A percentile compares a stretch with the other conserved stretches of the same genome.
phyloP scores from a whole-genome alignment of 2,329 filamentous ascomycete species.

The Acrocalymma vagum region DNA sequence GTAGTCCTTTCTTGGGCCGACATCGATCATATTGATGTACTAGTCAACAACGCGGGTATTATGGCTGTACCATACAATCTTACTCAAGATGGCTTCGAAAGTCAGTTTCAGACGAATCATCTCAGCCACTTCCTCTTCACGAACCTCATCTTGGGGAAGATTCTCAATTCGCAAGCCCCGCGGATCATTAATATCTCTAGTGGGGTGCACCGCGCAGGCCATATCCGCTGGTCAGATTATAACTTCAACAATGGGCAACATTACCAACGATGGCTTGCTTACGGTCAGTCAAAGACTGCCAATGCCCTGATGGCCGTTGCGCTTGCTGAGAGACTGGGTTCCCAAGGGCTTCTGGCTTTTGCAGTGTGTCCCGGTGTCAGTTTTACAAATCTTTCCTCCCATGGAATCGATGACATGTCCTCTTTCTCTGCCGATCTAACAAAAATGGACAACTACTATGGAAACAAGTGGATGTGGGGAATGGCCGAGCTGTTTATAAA shows the following conservation, averaged over 20 bases:
- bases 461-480: too few species aligned
- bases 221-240: slow-evolving; percentile 54
- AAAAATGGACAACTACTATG: too few species aligned
- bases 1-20: slow-evolving; percentile 30
- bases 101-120: slow-evolving; percentile 55
- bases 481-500: slow-evolving; percentile 38
- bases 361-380: slow-evolving; percentile 20
- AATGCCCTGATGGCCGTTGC: slow-evolving; percentile 15
- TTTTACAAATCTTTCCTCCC: too few species aligned
- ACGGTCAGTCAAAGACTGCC: slow-evolving; percentile 25
- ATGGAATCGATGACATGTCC: too few species aligned
- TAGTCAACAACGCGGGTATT: slow-evolving; percentile 39
- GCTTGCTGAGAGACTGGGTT: slow-evolving; percentile 10
- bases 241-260: slow-evolving; percentile 41
- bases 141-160: slow-evolving; percentile 50
- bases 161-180: slow-evolving; percentile 46
- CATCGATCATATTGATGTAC: slow-evolving; percentile 52
- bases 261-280: slow-evolving; percentile 20
- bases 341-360: slow-evolving; percentile 1
- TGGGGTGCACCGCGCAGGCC: slow-evolving; percentile 34
- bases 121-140: slow-evolving; percentile 57
- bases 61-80: slow-evolving; percentile 34
- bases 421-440: too few species aligned
- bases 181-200: slow-evolving; percentile 41
- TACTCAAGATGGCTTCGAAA: slow-evolving; percentile 40